Percentiles rank a stretch among this genome's conserved stretches.
These are phyloP conservation scores for Claviceps africana DNA, from an alignment of 2,329 filamentous ascomycete species.

Conservation along the genomic window DNA sequence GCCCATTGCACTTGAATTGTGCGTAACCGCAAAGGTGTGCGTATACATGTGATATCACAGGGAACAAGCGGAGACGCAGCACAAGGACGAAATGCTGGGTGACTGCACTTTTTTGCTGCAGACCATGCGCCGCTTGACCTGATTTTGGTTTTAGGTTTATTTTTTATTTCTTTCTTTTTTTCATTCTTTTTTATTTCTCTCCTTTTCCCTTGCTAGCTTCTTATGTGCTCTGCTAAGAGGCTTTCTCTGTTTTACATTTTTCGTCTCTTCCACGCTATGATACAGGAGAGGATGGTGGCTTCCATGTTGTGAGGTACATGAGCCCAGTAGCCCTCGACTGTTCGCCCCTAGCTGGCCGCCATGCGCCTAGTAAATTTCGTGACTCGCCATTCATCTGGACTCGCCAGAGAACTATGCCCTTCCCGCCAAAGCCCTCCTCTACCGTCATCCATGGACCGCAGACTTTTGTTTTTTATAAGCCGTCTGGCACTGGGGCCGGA, in stretches of 20 bases:
- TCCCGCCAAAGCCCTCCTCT: background rate
- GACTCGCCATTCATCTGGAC: constrained; percentile 1
- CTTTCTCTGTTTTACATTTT: background rate
- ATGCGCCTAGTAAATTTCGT: background rate
- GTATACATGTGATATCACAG: too few relatives aligned
- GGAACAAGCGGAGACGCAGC: background rate
- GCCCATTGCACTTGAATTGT: too few relatives aligned
- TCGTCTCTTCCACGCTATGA: background rate
- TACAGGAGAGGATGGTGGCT: constrained; percentile 1
- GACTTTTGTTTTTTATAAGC: background rate
- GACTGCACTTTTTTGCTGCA: background rate
- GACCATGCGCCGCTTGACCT: background rate
- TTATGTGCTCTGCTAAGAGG: background rate
- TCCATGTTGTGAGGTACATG: constrained; percentile 1
- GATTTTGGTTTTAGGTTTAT: too few relatives aligned
- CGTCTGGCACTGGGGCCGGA: background rate
- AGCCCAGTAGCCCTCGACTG: background rate
- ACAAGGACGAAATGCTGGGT: background rate
- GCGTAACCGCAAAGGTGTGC: too few relatives aligned
- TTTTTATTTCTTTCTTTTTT: background rate
- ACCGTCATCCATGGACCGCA: background rate
- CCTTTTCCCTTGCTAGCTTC: background rate
- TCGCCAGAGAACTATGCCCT: background rate
- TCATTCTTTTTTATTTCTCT: background rate
- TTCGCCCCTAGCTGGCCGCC: background rate